These are phyloP conservation scores for Boeremia lycopersici DNA, from an alignment of 2,329 filamentous ascomycete genomes.

Conservation along the genomic window DNA sequence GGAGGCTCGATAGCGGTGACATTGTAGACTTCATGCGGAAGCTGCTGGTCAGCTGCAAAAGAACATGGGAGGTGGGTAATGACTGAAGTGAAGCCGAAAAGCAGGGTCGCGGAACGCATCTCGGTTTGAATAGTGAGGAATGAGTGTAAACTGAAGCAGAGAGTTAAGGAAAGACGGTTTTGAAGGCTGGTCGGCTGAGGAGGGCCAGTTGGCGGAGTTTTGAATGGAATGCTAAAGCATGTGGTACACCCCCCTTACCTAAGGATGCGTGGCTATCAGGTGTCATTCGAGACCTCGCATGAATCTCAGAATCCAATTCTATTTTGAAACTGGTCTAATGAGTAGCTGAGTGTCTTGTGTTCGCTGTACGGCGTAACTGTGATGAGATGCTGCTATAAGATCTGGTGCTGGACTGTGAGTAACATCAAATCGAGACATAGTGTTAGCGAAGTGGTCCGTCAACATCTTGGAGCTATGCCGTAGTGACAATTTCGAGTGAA, in stretches of 20 bases:
- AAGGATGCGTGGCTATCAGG: background rate
- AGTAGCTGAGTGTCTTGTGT: background rate
- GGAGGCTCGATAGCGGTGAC: constrained; percentile 4
- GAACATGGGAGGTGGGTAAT: constrained; percentile 9
- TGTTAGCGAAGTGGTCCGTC: too few species aligned
- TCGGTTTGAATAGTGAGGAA: constrained; percentile 1
- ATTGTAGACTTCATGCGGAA: constrained; percentile 14
- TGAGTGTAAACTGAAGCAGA: constrained; percentile 3
- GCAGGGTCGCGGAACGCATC: constrained; percentile 10
- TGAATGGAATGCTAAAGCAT: constrained; percentile 8
- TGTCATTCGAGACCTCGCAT: constrained; percentile 8
- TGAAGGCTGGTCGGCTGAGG: background rate
- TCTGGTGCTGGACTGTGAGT: background rate
- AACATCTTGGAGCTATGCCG: background rate
- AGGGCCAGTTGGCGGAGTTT: constrained; percentile 13
- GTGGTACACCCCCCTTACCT: constrained; percentile 12
- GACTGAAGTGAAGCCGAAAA: constrained; percentile 8
- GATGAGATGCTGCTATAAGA: background rate
- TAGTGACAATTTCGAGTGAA: background rate
- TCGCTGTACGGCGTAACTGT: background rate
- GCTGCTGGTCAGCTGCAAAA: constrained; percentile 2
- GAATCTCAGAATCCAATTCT: background rate
- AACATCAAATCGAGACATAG: background rate
- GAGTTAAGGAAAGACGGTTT: constrained; percentile 1
- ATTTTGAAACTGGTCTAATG: background rate